Evolutionary conservation across 208 protist species (phyloP).

Genomic region (Leishmania major): DNA sequence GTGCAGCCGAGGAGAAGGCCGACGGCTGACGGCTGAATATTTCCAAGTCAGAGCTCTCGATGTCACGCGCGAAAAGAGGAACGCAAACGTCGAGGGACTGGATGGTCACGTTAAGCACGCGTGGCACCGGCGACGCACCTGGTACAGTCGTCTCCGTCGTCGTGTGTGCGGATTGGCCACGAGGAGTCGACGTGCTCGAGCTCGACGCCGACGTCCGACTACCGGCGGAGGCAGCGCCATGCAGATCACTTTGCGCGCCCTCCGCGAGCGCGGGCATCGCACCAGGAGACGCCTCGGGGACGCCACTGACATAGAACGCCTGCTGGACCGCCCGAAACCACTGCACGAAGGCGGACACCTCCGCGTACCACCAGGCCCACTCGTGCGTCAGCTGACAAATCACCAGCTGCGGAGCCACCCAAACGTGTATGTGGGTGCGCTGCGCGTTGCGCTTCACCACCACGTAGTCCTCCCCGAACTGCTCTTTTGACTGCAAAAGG

Average conservation of each 20-base stretch:
- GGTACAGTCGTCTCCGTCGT: neutral
- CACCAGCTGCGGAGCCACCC: constrained; percentile 46
- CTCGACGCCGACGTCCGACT: neutral
- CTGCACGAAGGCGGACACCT: constrained; percentile 22
- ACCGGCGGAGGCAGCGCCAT: too few relatives aligned
- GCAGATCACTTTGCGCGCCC: neutral
- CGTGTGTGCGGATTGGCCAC: neutral
- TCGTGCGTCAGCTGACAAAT: constrained; percentile 62
- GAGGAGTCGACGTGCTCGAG: neutral
- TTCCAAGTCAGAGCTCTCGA: constrained; percentile 24
- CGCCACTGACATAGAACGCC: constrained; percentile 9
- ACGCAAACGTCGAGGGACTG: constrained; percentile 35
- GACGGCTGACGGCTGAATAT: constrained; percentile 19
- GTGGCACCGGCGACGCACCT: neutral
- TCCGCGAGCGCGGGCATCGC: neutral
- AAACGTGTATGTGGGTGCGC: constrained; percentile 40
- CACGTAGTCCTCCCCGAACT: constrained; percentile 40
- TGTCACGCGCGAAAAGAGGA: constrained; percentile 41
- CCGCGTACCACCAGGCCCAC: constrained; percentile 63
- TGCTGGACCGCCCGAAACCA: constrained; percentile 8
- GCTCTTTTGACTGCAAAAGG: constrained; percentile 47
- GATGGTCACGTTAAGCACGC: constrained; percentile 24
- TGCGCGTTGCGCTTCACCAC: constrained; percentile 60
- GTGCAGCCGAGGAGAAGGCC: constrained; percentile 9
- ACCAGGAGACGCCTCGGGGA: neutral